Base-by-base conservation (phyloP, 768 basidiomycete genomes). In the Gautieria morchelliformis region DNA sequence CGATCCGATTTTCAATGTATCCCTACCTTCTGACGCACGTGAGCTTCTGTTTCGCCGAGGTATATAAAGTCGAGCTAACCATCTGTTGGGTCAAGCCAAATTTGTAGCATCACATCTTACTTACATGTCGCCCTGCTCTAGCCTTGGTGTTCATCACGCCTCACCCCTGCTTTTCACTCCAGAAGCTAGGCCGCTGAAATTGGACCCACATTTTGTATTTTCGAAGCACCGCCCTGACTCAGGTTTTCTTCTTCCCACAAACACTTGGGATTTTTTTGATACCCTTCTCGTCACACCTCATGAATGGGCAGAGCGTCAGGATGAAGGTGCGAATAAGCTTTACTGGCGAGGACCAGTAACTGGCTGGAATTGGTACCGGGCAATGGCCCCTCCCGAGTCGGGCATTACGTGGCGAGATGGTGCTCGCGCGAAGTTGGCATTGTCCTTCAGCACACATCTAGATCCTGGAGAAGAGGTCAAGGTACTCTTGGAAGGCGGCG, bases 301-400 rank as follows among this genome's bases (percentile, higher is more conserved):
- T 30, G 74, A 74, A 0, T 92, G 84, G 80, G 77, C 82, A 14
- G 73, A 78, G 37, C 89, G 85, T 70, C 24, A 69, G 1, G 78
- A 85, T 20, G n/a, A 35, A 52, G 37, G 33, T 12, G 20, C 51
- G 63, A 79, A 85, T 58, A 71, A 78, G 4, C 61, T 89, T 15
- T 72, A 81, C 44, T 90, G 89, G 89, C 74, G 88, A 44, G 89
- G 89, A 3, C 78, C 78, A 37, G 85, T 80, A 42, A 89, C 87
- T 0, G 89, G 88, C 12, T 84, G 81, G 30, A 71, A 63, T 53
- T 75, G 79, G 39, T 64, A 68, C n/a, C 56, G 64, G 1, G 53
- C 61, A 1, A 69, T 74, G 10, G 69, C 70, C 5, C 83, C 83
- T 83, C 49, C 64, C 60, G 64, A 72, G 19, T 33, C 46, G 4